These are phyloP conservation scores for Striga asiatica DNA, from an alignment of 257 asterid species.

Conservation along the genomic window DNA sequence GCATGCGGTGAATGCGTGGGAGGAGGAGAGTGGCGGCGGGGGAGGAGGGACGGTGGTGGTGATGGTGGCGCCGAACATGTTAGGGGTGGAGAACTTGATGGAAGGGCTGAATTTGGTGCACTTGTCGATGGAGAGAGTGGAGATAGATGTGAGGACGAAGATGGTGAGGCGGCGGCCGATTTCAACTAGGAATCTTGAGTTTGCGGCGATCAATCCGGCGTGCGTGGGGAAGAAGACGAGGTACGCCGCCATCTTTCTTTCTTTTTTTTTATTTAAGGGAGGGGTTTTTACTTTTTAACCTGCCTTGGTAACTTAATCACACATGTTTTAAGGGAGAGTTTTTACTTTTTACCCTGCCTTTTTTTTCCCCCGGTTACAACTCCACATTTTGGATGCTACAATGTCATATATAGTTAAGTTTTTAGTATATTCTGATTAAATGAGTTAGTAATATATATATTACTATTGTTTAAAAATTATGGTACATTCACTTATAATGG, in stretches of 20 bases:
- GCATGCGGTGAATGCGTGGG: slow-evolving; percentile 39
- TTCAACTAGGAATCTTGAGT: slow-evolving; percentile 26
- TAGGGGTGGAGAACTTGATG: slow-evolving; percentile 19
- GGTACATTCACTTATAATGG: no score
- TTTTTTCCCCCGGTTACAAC: no score
- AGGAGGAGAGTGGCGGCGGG: slow-evolving; percentile 36
- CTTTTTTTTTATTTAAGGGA: no score
- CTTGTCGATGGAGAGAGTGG: slow-evolving; percentile 28
- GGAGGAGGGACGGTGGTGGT: slow-evolving; percentile 26
- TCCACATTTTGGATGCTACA: no score
- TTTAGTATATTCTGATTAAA: no score
- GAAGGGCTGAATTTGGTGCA: slow-evolving; percentile 26
- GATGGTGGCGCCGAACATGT: slow-evolving; percentile 26
- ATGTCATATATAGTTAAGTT: no score
- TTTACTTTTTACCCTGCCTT: no score
- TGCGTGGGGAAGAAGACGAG: slow-evolving; percentile 26
- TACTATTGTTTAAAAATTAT: no score
- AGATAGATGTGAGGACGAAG: slow-evolving; percentile 23
- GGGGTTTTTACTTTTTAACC: no score
- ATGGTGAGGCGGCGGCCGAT: slow-evolving; percentile 15
- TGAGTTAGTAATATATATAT: no score
- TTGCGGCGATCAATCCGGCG: slow-evolving; percentile 33
- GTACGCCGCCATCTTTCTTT: slow-evolving; percentile 8
- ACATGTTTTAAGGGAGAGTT: no score
- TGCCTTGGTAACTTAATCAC: no score